Evolutionary conservation across 495 filamentous ascomycete genomes (phyloP).

Genomic region (Bryoglossum gracile): DNA sequence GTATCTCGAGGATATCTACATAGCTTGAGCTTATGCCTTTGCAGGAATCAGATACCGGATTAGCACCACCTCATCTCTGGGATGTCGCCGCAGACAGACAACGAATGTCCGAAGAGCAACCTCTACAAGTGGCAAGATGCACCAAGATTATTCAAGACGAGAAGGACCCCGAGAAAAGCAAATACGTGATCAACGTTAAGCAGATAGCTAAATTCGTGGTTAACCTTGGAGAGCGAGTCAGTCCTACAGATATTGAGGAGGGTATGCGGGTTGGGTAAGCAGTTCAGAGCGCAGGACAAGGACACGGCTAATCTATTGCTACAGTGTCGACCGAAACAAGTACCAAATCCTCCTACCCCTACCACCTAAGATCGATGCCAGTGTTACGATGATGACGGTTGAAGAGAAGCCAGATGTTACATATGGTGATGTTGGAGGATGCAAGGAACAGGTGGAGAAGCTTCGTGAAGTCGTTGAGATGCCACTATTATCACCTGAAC

Average conservation of each 20-base stretch:
- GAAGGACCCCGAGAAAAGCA: slow-evolving; percentile 95
- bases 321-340: slow-evolving; percentile 91
- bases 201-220: slow-evolving; percentile 99
- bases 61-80: slow-evolving; percentile 97
- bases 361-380: slow-evolving; percentile 98
- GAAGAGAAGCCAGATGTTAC: slow-evolving; percentile 99
- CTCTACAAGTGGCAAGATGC: slow-evolving; percentile 93
- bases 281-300: slow-evolving; percentile 18
- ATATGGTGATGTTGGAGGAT: slow-evolving; percentile 96
- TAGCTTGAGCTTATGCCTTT: neutral
- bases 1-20: neutral
- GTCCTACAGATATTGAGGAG: slow-evolving; percentile 97
- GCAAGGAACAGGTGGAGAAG: slow-evolving; percentile 99
- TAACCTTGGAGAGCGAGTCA: slow-evolving; percentile 93
- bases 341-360: slow-evolving; percentile 96
- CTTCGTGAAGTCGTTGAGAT: slow-evolving; percentile 97
- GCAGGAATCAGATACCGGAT: slow-evolving; percentile 95
- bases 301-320: slow-evolving; percentile 2
- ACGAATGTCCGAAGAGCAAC: slow-evolving; percentile 97
- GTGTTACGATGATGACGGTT: slow-evolving; percentile 99
- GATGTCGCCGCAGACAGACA: slow-evolving; percentile 96
- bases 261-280: slow-evolving; percentile 88
- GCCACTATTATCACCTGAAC: slow-evolving; percentile 90
- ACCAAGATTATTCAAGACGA: slow-evolving; percentile 99
- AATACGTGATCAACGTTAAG: slow-evolving; percentile 99